Conservation (phyloP, 2,329 filamentous ascomycete genomes). For the Davidsoniella eucalypti region DNA sequence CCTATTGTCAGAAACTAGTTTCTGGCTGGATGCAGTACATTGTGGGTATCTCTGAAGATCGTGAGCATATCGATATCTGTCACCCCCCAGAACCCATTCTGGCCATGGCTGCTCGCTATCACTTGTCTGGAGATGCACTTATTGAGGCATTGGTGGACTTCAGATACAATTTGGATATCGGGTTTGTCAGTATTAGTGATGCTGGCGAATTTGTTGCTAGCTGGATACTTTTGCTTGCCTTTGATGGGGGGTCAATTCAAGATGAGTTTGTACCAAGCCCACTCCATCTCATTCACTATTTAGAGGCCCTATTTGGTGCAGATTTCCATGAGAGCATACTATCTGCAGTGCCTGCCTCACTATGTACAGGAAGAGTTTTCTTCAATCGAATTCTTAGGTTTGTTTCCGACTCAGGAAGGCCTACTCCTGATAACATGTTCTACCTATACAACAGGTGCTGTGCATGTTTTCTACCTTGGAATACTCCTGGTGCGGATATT, state of each 20-base stretch:
- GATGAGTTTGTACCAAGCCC: too few relatives aligned
- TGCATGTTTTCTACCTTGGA: background rate
- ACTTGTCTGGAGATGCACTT: background rate
- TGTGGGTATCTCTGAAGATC: background rate
- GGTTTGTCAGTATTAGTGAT: background rate
- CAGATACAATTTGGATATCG: background rate
- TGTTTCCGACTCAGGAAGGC: background rate
- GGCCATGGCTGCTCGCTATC: background rate
- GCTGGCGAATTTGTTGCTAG: background rate
- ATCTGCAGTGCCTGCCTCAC: too few relatives aligned
- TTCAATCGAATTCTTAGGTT: background rate
- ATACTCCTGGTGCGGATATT: background rate
- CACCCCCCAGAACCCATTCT: background rate
- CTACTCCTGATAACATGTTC: background rate
- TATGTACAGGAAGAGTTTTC: background rate
- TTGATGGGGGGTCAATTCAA: too few relatives aligned
- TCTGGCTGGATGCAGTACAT: background rate
- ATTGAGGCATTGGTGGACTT: background rate
- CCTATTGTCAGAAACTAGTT: background rate
- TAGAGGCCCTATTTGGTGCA: too few relatives aligned
- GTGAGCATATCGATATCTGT: background rate
- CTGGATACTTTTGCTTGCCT: too few relatives aligned
- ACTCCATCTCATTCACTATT: too few relatives aligned
- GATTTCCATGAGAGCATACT: too few relatives aligned
- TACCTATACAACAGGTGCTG: background rate